Evolutionary conservation across 352 stramenopile genomes (phyloP).

Genomic region (Phytophthora sp.): DNA sequence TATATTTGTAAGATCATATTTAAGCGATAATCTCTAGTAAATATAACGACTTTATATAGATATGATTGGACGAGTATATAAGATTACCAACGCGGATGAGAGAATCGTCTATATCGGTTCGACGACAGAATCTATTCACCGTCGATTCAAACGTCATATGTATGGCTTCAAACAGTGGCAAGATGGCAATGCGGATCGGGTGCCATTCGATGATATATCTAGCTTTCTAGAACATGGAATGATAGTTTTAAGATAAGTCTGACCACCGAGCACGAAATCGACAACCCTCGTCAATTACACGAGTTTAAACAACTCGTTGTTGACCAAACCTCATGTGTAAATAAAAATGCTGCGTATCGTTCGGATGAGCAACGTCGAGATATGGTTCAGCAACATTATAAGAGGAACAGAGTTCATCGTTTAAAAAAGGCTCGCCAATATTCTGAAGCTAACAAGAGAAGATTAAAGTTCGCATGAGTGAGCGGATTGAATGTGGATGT

Average conservation of each 20-base stretch:
- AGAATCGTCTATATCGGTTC: not conserved
- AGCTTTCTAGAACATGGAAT: not conserved
- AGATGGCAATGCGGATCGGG: not conserved
- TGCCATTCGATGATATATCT: not conserved
- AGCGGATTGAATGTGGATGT: too few relatives aligned
- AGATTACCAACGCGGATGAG: not conserved
- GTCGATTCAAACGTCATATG: not conserved
- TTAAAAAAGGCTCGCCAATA: not conserved
- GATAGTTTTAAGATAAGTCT: not conserved
- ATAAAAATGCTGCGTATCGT: not conserved
- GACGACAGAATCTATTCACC: not conserved
- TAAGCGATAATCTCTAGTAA: not conserved
- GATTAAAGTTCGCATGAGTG: too few relatives aligned
- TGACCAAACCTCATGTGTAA: not conserved
- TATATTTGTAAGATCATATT: not conserved
- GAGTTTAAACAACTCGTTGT: conserved; percentile 8
- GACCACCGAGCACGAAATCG: not conserved
- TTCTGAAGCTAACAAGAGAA: too few relatives aligned
- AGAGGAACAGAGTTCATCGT: not conserved
- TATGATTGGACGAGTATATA: conserved; percentile 3
- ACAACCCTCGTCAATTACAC: not conserved
- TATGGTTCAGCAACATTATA: not conserved
- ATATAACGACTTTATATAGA: not conserved
- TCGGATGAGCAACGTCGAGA: not conserved
- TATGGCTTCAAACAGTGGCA: not conserved